Evolutionary conservation across 345 rosid species (phyloP).

Genomic region (Acer saccharum): DNA sequence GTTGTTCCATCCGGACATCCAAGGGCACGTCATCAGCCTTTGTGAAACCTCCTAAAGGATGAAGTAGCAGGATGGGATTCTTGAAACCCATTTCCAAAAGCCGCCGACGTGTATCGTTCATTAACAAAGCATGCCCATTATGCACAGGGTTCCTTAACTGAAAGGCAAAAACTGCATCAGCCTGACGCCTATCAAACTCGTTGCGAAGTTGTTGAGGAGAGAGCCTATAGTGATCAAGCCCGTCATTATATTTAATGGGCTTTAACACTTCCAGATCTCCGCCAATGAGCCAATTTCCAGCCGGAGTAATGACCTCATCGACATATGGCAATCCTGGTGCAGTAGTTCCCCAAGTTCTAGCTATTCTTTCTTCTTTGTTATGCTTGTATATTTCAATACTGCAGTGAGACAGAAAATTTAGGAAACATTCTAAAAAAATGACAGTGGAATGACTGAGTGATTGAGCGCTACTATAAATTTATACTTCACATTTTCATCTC

Average conservation of each 20-base stretch:
- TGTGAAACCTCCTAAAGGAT: constrained; percentile 94
- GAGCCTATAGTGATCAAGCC: constrained; percentile 93
- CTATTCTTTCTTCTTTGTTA: constrained; percentile 90
- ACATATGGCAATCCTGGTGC: constrained; percentile 90
- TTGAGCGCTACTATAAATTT: background rate
- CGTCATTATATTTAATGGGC: constrained; percentile 84
- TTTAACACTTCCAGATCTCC: constrained; percentile 84
- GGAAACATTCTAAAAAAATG: background rate
- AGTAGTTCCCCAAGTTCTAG: constrained; percentile 95
- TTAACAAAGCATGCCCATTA: constrained; percentile 89
- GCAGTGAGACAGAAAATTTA: constrained; percentile 21
- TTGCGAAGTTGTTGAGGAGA: constrained; percentile 82
- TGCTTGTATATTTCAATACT: constrained; percentile 92
- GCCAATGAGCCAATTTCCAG: constrained; percentile 96
- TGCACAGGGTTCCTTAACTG: constrained; percentile 96
- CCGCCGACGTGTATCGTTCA: constrained; percentile 84
- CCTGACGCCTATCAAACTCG: constrained; percentile 81
- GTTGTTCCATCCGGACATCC: constrained; percentile 95
- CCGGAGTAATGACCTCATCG: constrained; percentile 66
- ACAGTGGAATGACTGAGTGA: background rate
- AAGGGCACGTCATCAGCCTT: constrained; percentile 97
- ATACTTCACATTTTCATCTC: background rate
- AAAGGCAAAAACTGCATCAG: constrained; percentile 97
- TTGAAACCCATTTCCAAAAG: constrained; percentile 90
- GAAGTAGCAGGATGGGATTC: constrained; percentile 89